These are phyloP conservation scores for Nannochloropsis salina DNA, from an alignment of 108 stramenopile genomes.

Conservation along the genomic window DNA sequence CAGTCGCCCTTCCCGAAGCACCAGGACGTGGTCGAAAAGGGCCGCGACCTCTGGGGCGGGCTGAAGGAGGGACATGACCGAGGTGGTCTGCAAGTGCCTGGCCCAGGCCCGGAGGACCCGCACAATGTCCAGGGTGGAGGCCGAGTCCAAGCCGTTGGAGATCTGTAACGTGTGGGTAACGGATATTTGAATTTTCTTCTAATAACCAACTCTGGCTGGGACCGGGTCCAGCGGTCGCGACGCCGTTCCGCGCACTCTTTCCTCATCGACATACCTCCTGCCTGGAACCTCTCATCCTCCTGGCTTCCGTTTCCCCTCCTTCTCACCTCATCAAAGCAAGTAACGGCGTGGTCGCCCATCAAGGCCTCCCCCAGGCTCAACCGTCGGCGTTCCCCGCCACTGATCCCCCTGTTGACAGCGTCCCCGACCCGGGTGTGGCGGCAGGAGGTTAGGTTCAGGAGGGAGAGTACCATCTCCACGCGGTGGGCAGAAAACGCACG, in stretches of 20 bases:
- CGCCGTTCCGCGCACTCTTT: no score
- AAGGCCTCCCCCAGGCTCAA: constrained; percentile 52
- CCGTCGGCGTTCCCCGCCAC: constrained; percentile 77
- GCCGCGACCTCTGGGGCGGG: neutral
- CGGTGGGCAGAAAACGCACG: neutral
- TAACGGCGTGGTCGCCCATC: neutral
- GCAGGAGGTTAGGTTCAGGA: constrained; percentile 50
- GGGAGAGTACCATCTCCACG: constrained; percentile 52
- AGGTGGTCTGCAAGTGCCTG: neutral
- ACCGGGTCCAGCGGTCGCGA: no score
- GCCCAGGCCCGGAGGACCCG: neutral
- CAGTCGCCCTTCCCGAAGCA: neutral
- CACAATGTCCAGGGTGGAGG: neutral
- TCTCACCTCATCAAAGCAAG: neutral
- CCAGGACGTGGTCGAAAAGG: neutral
- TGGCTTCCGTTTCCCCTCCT: no score
- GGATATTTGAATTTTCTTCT: no score
- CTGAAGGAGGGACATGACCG: neutral
- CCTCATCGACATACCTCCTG: no score
- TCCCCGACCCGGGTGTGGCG: constrained; percentile 58
- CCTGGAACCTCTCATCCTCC: no score
- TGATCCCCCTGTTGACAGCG: constrained; percentile 66
- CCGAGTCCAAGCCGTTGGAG: neutral
- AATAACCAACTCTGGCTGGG: no score
- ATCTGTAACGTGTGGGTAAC: neutral